Evolutionary conservation across 2,329 filamentous ascomycete species (phyloP), one percentile per base, ranked within the genome.

Genomic region (Fusarium pseudocircinatum): DNA sequence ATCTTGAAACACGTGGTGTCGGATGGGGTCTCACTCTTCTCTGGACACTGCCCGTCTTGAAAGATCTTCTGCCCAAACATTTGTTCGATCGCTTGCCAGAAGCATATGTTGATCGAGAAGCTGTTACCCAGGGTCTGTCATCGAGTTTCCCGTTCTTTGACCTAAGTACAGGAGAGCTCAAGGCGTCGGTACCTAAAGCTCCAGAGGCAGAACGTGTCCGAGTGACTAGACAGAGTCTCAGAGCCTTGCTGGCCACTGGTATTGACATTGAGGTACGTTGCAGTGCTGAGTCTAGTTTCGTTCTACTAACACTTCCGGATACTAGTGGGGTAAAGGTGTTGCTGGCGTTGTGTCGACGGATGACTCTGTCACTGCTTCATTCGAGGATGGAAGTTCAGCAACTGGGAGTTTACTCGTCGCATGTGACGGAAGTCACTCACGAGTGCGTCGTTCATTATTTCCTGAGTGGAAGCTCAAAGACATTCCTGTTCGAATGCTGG

Each of bases 21-120:
- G 89, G 90, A 69, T 92, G 90, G 91, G 90, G 89, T 7, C 81
- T 92, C 63, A 91, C 89, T 1, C 82, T 92, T 63, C 88, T 91
- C 77, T 92, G 89, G 89, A 88, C 87, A 9, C 83, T 91, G 15
- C 83, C 86, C 0, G 84, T 83, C 4, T 81, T 92, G 44, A 83
- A 86, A 49, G 77, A 82, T 13, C 82, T 91, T 28, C 81, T 92
- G 34, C 87, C 89, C 0, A 77, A 83, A 0, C 79, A 85, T 18
- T 78, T 90, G 12, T 63, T 85, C 7, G 75, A 77, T 5, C 83
- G 83, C 1, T 78, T 90, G 5, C 83, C 85, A 3, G 85, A 87
- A 52, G 83, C 86, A 0, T 88, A 87, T 74, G 87, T 91, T 47
- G 87, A 89, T 77, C 81, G 84, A n/a, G 78, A 82, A 65, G 84